Evolutionary conservation across 345 rosid genomes (phyloP), one percentile per base, ranked within the genome.

Genomic region (Cardamine resedifolia): DNA sequence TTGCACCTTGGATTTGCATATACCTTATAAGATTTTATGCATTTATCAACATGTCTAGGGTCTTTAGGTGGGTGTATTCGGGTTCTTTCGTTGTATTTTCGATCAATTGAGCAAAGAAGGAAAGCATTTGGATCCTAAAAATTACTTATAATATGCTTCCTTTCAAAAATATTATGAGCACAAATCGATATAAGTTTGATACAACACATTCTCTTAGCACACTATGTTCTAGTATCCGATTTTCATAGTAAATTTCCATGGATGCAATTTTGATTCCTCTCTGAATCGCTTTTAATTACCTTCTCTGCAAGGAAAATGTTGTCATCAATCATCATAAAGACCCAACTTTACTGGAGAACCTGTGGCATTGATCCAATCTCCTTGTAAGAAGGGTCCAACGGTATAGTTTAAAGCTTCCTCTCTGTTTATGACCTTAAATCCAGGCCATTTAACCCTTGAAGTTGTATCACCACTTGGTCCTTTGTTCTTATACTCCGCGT

Each of bases 401-500:
- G 97, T 86, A 60, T 64, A 92, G 34, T 85, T 83, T 51, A 51
- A 39, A 3, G 96, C 93, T 24, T 85, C 86, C 0, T 83, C 73
- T 63, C 52, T 81, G 15, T 53, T 71, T 21, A 92, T 74, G 10
- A 74, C 70, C 77, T 85, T 84, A 62, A 79, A 77, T 6, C 98
- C 96, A 7, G 81, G 77, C 98, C 98, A 92, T 9, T 81, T 82
- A n/a, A 92, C 91, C 64, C 98, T 80, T 0, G 39, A 58, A 9
- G 60, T 16, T 5, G 88, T 78, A 5, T 43, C 67, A 1, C 88
- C 81, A 3, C 95, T 88, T 7, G 82, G 74, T 27, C 98, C 98
- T 20, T 77, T 75, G 62, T 92, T 92, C n/a, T 80, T 81, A 66
- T 64, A 90, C 82, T 92, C 98, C 0, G 86, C 93, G 16, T 87